Evolutionary conservation across 2,329 filamentous ascomycete genomes (phyloP).

Genomic region (Fusarium cicatricum): DNA sequence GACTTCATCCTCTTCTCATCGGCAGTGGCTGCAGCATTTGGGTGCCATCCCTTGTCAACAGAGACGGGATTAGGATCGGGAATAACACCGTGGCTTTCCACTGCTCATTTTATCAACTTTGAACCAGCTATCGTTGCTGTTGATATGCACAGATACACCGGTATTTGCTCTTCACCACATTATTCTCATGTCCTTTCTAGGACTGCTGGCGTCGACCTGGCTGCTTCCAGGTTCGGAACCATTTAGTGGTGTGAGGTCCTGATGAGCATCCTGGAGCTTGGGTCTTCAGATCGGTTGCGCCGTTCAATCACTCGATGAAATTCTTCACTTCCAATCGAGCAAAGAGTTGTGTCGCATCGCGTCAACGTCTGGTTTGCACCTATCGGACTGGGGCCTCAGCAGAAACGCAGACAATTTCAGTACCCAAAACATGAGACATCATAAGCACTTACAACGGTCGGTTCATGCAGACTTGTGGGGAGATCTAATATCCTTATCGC

Average conservation of each 20-base stretch:
- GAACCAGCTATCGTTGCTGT: no score
- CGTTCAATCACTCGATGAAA: neutral
- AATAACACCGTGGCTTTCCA: neutral
- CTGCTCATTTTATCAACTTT: neutral
- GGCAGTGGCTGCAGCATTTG: no score
- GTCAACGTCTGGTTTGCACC: neutral
- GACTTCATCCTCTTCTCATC: constrained; percentile 1
- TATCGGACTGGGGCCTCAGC: constrained; percentile 3
- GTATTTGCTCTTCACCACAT: no score
- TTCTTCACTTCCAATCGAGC: no score
- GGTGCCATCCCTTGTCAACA: no score
- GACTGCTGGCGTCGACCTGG: neutral
- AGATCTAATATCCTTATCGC: constrained; percentile 26
- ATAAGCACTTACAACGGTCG: neutral
- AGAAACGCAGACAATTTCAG: neutral
- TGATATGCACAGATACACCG: no score
- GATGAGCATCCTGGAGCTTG: neutral
- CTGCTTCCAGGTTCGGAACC: neutral
- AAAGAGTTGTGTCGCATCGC: neutral
- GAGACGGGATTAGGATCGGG: neutral
- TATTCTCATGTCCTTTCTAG: neutral
- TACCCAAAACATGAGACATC: constrained; percentile 1
- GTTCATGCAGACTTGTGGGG: constrained; percentile 26
- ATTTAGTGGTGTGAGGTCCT: constrained; percentile 7
- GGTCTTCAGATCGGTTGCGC: constrained; percentile 2